Percentiles rank a stretch among this genome's conserved stretches.
phyloP scores from a whole-genome alignment of 805 yeast genomes.

The Candida schatavii region DNA sequence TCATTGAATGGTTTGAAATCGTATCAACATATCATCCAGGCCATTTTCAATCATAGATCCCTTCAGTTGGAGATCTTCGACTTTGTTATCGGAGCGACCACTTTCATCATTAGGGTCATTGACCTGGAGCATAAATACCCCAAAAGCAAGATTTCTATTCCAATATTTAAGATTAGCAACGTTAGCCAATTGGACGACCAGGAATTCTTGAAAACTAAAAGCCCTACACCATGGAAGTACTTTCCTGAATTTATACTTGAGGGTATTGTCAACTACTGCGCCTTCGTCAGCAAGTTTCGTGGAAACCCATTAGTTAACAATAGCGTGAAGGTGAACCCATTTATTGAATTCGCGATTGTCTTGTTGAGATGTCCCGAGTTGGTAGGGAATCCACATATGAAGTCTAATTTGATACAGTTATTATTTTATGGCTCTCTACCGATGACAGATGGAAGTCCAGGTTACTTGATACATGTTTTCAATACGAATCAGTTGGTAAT shows the following conservation, averaged over 20 bases:
- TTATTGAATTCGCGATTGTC: constrained; percentile 70
- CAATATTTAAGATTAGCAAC: constrained; percentile 54
- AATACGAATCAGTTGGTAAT: constrained; percentile 59
- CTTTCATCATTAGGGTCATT: constrained; percentile 65
- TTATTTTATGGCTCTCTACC: constrained; percentile 73
- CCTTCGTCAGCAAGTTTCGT: constrained; percentile 54
- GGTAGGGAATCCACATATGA: constrained; percentile 90
- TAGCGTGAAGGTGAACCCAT: constrained; percentile 48
- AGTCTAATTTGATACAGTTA: constrained; percentile 77
- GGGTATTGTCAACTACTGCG: constrained; percentile 71
- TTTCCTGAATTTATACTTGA: constrained; percentile 86
- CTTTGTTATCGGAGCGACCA: constrained; percentile 70
- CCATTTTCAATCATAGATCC: constrained; percentile 55
- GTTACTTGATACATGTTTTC: constrained; percentile 68
- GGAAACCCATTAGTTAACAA: constrained; percentile 56
- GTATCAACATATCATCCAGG: constrained; percentile 58
- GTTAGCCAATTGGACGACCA: constrained; percentile 72
- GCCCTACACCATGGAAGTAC: constrained; percentile 76
- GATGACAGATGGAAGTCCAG: constrained; percentile 55
- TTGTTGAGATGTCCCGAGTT: constrained; percentile 81
- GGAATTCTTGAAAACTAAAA: constrained; percentile 60
- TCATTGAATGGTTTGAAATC: constrained; percentile 34
- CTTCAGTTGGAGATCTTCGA: constrained; percentile 70
- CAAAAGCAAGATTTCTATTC: constrained; percentile 42
- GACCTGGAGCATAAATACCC: constrained; percentile 75